Base-by-base conservation (phyloP, 495 filamentous ascomycete genomes). In the Lindgomyces ingoldianus region DNA sequence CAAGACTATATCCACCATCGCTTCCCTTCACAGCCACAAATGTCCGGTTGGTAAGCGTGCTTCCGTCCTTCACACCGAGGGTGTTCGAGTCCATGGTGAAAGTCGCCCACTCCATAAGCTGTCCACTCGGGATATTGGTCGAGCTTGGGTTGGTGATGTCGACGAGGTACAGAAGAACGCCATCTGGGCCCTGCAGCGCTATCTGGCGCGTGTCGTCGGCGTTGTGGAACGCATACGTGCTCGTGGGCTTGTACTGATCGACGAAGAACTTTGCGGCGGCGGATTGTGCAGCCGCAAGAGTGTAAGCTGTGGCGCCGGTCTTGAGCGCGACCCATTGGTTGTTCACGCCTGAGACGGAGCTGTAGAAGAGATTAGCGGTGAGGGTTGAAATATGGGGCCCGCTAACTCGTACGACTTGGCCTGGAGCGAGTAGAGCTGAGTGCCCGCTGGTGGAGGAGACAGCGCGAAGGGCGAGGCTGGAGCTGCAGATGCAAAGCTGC, bases 21-120 rank as follows among this genome's bases (percentile, higher is more conserved):
- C 22, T 53, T 19, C 52, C 58, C 21, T 57, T 14, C 19, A 68
- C 52, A 53, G 36, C 65, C 10, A 63, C 65, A 36, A 57, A 68
- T 0, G 65, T 63, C 1, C 65, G 42, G 26, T 51, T 62, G 3
- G 52, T 55, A 27, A 68, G 30, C 6, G 42, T 53, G 47, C 58
- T 62, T 8, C 65, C 65, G 22, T 68, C 65, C 29, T 68, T 57
- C 1, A 68, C 65, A 22, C 65, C 59, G 1, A 68, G 41, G 1
- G 47, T 36, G 30, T 59, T 68, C 29, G 36, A 41, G n/a, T 62
- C 52, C 21, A 48, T 63, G 14, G 59, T 63, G 21, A 68, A 68
- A 19, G 65, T 68, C 1, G 46, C 65, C 65, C 65, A 68, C 30
- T 68, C 65, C 59, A 68, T 62, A 45, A 68, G 22, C 33, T 45